phyloP scores from a whole-genome alignment of 257 asterid species.

The Fraxinus americana region DNA sequence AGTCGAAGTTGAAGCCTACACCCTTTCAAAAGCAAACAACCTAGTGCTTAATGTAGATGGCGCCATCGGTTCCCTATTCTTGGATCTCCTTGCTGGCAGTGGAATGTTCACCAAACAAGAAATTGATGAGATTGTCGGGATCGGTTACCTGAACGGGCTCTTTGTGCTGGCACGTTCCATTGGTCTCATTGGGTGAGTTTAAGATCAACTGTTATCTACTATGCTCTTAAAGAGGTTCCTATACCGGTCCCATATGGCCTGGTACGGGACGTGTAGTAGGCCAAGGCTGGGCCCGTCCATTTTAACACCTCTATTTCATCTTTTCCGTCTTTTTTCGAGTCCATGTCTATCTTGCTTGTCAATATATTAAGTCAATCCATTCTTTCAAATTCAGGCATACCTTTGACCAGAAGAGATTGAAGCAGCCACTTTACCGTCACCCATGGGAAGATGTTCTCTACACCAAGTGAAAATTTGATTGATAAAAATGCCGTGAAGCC shows the following conservation, averaged over 20 bases:
- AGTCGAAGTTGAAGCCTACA: conserved; percentile 91
- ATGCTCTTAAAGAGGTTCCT: background rate
- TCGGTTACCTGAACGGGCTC: conserved; percentile 96
- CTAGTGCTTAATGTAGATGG: conserved; percentile 97
- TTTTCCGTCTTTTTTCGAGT: background rate
- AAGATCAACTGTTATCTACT: background rate
- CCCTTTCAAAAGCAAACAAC: conserved; percentile 94
- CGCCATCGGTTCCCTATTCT: conserved; percentile 95
- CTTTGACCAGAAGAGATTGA: conserved; percentile 95
- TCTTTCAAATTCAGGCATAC: conserved; percentile 70
- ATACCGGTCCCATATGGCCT: background rate
- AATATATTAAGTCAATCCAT: conserved; percentile 13
- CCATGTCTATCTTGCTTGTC: background rate
- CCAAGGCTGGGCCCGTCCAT: background rate
- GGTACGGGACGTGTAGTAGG: background rate
- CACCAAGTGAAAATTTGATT: conserved; percentile 67
- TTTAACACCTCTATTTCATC: background rate
- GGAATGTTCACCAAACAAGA: conserved; percentile 97
- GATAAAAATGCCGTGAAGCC: conserved; percentile 12
- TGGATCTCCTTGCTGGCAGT: conserved; percentile 98
- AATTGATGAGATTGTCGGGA: conserved; percentile 87
- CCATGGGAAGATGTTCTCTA: conserved; percentile 99
- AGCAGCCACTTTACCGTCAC: conserved; percentile 98
- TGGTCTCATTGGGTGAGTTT: conserved; percentile 97
- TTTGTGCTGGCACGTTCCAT: conserved; percentile 98